phyloP scores from a whole-genome alignment of 257 asterid genomes.

The Buddleja alternifolia region DNA sequence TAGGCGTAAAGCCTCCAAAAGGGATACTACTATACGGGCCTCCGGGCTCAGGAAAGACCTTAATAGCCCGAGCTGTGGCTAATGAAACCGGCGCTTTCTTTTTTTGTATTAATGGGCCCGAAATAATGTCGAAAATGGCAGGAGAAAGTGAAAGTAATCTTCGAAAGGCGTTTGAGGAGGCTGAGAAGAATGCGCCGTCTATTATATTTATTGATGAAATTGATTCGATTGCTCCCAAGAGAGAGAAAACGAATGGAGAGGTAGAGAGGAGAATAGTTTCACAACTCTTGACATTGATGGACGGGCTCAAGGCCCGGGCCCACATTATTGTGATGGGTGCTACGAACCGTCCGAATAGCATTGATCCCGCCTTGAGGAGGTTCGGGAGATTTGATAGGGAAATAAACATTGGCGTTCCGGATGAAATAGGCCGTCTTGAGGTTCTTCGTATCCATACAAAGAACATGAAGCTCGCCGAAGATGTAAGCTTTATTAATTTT shows the following conservation, averaged over 20 bases:
- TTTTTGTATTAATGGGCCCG: slow-evolving; percentile 62
- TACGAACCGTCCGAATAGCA: slow-evolving; percentile 62
- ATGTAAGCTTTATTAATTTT: slow-evolving; percentile 38
- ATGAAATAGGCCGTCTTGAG: slow-evolving; percentile 66
- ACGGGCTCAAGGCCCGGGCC: slow-evolving; percentile 64
- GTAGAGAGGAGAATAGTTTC: slow-evolving; percentile 67
- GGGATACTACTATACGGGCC: slow-evolving; percentile 65
- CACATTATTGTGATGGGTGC: slow-evolving; percentile 65
- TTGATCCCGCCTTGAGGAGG: slow-evolving; percentile 64
- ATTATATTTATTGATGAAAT: slow-evolving; percentile 57
- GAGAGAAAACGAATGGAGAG: slow-evolving; percentile 66
- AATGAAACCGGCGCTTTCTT: slow-evolving; percentile 69
- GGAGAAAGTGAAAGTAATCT: slow-evolving; percentile 67
- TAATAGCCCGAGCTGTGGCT: slow-evolving; percentile 63
- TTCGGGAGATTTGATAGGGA: slow-evolving; percentile 66
- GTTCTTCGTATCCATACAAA: slow-evolving; percentile 66
- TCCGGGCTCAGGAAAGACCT: slow-evolving; percentile 62
- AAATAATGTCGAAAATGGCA: slow-evolving; percentile 60
- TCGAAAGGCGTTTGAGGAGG: slow-evolving; percentile 66
- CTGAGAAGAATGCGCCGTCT: slow-evolving; percentile 62
- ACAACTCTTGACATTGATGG: slow-evolving; percentile 64
- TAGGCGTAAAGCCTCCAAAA: slow-evolving; percentile 66
- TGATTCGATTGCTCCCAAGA: slow-evolving; percentile 65
- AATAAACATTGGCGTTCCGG: slow-evolving; percentile 63
- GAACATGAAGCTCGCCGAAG: slow-evolving; percentile 73